Conservation (phyloP, 352 stramenopile genomes). For the Lagenidium giganteum region DNA sequence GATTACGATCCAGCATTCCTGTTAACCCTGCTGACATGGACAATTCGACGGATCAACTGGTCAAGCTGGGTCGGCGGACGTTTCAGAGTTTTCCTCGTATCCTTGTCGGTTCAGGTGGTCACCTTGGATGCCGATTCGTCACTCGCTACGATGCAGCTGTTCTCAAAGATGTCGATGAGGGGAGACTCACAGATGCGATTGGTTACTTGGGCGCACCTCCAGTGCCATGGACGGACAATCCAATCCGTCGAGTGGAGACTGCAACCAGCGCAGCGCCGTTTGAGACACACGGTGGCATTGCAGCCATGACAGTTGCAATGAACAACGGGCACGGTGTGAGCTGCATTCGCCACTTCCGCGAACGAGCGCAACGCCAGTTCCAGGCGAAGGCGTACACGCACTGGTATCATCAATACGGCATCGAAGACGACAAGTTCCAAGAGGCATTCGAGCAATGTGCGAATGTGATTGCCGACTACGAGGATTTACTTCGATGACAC, state of each 20-base stretch:
- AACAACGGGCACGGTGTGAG: constrained; percentile 46
- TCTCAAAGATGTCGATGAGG: too few relatives aligned
- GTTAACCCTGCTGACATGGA: too few relatives aligned
- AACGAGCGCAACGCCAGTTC: constrained; percentile 44
- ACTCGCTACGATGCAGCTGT: too few relatives aligned
- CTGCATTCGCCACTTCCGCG: constrained; percentile 29
- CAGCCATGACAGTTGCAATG: constrained; percentile 33
- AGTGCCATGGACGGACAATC: not conserved
- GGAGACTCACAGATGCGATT: too few relatives aligned
- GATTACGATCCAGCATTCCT: too few relatives aligned
- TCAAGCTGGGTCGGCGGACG: constrained; percentile 6
- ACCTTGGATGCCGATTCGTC: not conserved
- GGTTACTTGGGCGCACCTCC: not conserved
- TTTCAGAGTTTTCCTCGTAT: constrained; percentile 12
- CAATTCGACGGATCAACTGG: not conserved
- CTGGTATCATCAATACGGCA: constrained; percentile 57
- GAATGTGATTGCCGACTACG: constrained; percentile 36
- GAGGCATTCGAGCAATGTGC: constrained; percentile 30
- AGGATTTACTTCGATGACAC: constrained; percentile 26
- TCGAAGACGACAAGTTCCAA: constrained; percentile 46
- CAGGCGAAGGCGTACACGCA: constrained; percentile 39
- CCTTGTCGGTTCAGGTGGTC: not conserved
- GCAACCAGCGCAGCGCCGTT: constrained; percentile 11
- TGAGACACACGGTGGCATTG: constrained; percentile 3
- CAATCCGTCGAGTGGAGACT: not conserved